Conservation (phyloP, 179 eudicot species). For the Spinacia oleracea region DNA sequence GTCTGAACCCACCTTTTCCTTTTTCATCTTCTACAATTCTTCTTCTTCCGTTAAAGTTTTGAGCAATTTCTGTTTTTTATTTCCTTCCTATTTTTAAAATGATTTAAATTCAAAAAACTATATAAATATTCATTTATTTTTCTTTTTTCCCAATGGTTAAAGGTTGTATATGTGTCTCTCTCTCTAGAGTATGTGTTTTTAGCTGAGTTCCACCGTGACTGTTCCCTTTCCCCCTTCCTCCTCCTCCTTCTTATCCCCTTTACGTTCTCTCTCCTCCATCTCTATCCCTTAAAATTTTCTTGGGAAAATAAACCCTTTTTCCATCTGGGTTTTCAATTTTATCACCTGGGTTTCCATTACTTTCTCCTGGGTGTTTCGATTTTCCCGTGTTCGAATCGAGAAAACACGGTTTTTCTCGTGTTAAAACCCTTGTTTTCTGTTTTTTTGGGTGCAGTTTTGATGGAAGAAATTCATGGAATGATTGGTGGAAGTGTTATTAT, state of each 20-base stretch:
- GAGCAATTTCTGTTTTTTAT: slow-evolving; percentile 41
- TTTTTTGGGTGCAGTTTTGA: slow-evolving; percentile 1
- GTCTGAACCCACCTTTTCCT: slow-evolving; percentile 31
- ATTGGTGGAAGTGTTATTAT: slow-evolving; percentile 27
- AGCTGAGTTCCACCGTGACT: slow-evolving; percentile 27
- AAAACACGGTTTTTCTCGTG: too few relatives aligned
- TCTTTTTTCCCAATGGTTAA: slow-evolving; percentile 18
- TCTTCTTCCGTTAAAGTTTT: slow-evolving; percentile 58
- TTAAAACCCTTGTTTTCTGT: neutral
- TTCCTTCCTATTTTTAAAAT: neutral
- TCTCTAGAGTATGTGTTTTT: slow-evolving; percentile 26
- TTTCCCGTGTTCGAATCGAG: too few relatives aligned
- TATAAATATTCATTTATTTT: neutral
- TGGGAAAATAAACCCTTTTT: slow-evolving; percentile 16
- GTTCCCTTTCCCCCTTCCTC: slow-evolving; percentile 23
- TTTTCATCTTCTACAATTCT: slow-evolving; percentile 38
- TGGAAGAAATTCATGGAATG: slow-evolving; percentile 21
- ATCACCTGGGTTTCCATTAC: slow-evolving; percentile 7
- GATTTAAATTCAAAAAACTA: neutral
- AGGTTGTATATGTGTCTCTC: slow-evolving; percentile 25
- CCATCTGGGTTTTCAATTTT: slow-evolving; percentile 24
- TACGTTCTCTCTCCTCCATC: slow-evolving; percentile 25
- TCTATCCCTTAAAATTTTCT: slow-evolving; percentile 21
- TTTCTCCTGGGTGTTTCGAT: neutral
- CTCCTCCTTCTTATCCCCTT: slow-evolving; percentile 34